A percentile compares a stretch with the other conserved stretches of the same genome.
Evolutionary conservation across 441 rosid genomes (phyloP).

Genomic region (Croton setiger): DNA sequence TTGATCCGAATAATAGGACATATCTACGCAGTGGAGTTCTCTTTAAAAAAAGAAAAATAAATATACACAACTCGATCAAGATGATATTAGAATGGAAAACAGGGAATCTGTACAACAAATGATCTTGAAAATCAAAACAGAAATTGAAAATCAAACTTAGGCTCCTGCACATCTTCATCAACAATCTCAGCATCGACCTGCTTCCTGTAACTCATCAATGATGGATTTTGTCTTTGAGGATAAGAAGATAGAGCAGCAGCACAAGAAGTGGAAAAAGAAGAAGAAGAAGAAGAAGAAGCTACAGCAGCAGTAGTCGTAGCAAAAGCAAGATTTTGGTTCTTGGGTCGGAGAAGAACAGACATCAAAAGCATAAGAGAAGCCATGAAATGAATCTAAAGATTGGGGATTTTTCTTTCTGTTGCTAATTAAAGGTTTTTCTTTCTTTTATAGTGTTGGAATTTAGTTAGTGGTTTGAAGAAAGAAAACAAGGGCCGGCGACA

Average conservation of each 20-base stretch:
- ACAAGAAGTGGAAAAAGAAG: not conserved
- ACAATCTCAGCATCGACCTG: not conserved
- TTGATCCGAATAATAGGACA: too few relatives aligned
- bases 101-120: too few relatives aligned
- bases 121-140: too few relatives aligned
- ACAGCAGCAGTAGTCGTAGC: not conserved
- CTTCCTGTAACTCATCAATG: not conserved
- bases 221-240: not conserved
- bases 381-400: not conserved
- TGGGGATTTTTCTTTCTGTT: not conserved
- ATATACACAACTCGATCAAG: too few relatives aligned
- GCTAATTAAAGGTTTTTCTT: not conserved
- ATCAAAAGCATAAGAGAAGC: not conserved
- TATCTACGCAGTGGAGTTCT: too few relatives aligned
- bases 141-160: not conserved
- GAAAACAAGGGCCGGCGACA: not conserved
- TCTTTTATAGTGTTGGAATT: not conserved
- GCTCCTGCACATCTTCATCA: not conserved
- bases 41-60: too few relatives aligned
- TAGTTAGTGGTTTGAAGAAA: not conserved
- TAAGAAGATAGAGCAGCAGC: not conserved
- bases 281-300: not conserved
- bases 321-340: not conserved
- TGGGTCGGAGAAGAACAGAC: slow-evolving; percentile 3
- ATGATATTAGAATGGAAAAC: too few relatives aligned